A percentile compares a stretch with the other conserved stretches of the same genome.
phyloP scores from a whole-genome alignment of 441 rosid genomes.

The Arabidopsis lyrata region DNA sequence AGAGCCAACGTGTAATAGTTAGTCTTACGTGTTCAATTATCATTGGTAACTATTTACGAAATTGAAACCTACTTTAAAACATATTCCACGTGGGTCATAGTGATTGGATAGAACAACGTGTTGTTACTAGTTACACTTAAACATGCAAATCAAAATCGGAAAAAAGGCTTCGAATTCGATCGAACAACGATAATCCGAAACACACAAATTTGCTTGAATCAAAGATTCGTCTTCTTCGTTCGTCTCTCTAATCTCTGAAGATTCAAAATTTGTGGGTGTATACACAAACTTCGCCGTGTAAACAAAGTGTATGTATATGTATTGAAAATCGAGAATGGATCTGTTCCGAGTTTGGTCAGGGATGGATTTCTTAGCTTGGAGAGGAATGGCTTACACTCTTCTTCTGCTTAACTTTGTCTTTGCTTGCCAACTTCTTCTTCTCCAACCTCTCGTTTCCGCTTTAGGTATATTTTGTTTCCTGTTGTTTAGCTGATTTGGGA shows the following conservation, averaged over 20 bases:
- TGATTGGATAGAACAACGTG: conserved; percentile 60
- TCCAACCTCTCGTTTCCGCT: conserved; percentile 94
- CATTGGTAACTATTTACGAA: conserved; percentile 1
- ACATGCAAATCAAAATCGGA: conserved; percentile 35
- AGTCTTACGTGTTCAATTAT: conserved; percentile 28
- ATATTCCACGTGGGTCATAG: conserved; percentile 44
- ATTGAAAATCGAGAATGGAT: conserved; percentile 49
- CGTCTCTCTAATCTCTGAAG: conserved; percentile 3
- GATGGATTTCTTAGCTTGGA: conserved; percentile 72
- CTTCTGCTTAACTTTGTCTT: conserved; percentile 81
- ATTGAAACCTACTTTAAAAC: neutral
- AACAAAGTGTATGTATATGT: conserved; percentile 3
- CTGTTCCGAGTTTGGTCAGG: conserved; percentile 48
- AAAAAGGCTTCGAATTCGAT: conserved; percentile 39
- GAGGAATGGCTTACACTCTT: conserved; percentile 61
- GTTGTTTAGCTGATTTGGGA: conserved; percentile 30
- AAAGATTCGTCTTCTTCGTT: conserved; percentile 12
- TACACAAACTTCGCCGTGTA: neutral
- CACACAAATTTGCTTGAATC: conserved; percentile 27
- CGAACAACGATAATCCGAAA: conserved; percentile 11
- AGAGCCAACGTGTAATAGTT: conserved; percentile 38
- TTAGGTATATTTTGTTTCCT: conserved; percentile 47
- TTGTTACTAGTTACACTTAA: conserved; percentile 39
- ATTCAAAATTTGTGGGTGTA: conserved; percentile 11
- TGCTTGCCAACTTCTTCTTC: conserved; percentile 81